phyloP scores from a whole-genome alignment of 2,329 filamentous ascomycete species.

The Pseudomassariella vexata region DNA sequence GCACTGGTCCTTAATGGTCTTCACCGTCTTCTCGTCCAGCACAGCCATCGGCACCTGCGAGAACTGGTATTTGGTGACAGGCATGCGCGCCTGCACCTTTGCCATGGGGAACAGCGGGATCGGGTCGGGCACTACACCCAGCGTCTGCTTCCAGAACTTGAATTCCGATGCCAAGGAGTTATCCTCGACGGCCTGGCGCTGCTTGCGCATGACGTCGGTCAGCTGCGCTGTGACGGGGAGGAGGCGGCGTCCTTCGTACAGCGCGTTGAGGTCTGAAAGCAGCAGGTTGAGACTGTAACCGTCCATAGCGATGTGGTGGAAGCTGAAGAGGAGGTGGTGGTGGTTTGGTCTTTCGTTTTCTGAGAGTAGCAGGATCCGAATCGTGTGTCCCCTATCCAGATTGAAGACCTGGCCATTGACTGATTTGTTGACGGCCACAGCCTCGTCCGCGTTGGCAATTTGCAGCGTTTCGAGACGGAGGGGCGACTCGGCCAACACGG shows the following conservation, averaged over 20 bases:
- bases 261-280: slow-evolving; percentile 7
- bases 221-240: slow-evolving; percentile 3
- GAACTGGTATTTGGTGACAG: too few relatives aligned
- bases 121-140: slow-evolving; percentile 14
- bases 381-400: slow-evolving; percentile 26
- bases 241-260: slow-evolving; percentile 6
- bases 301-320: slow-evolving; percentile 45
- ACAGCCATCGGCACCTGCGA: too few relatives aligned
- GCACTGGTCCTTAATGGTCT: too few relatives aligned
- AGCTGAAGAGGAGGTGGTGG: slow-evolving; percentile 35
- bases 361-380: slow-evolving; percentile 28
- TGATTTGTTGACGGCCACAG: too few relatives aligned
- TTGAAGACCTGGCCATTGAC: slow-evolving; percentile 23
- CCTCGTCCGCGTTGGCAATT: background rate
- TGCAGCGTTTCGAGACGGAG: slow-evolving; percentile 19
- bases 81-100: slow-evolving; percentile 8
- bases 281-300: slow-evolving; percentile 30
- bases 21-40: too few relatives aligned
- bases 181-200: slow-evolving; percentile 3
- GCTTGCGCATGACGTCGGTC: slow-evolving; percentile 3
- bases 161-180: slow-evolving; percentile 11
- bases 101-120: slow-evolving; percentile 29
- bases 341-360: slow-evolving; percentile 17
- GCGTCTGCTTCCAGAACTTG: slow-evolving; percentile 26
- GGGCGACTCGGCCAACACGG: slow-evolving; percentile 14